Percentiles rank a stretch among this genome's conserved stretches.
These are phyloP conservation scores for Mycena capillaripes DNA, from an alignment of 768 basidiomycete species.

Conservation along the genomic window DNA sequence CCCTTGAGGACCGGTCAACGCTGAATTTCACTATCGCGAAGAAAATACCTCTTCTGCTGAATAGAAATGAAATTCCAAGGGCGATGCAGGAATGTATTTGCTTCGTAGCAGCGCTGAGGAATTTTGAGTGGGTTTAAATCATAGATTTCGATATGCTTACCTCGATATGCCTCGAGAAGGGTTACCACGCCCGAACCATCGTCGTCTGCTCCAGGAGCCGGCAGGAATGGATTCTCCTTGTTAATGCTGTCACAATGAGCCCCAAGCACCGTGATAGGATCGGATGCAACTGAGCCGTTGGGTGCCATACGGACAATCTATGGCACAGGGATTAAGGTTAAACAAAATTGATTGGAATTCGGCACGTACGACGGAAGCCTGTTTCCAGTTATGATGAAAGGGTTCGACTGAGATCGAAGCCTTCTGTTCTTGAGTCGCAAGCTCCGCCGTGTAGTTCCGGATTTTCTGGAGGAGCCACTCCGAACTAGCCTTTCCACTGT, in stretches of 20 bases:
- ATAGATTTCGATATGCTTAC: constrained; percentile 36
- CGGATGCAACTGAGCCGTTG: constrained; percentile 18
- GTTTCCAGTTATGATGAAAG: constrained; percentile 30
- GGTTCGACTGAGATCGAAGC: constrained; percentile 25
- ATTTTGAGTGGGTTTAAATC: not conserved
- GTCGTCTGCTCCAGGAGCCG: constrained; percentile 48
- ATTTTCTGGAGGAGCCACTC: constrained; percentile 39
- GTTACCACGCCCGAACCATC: constrained; percentile 61
- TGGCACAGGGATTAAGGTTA: not conserved
- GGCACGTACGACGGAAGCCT: constrained; percentile 33
- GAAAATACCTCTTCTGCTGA: constrained; percentile 49
- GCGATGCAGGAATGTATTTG: constrained; percentile 20
- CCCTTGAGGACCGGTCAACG: constrained; percentile 15
- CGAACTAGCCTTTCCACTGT: constrained; percentile 39
- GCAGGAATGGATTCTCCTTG: constrained; percentile 37
- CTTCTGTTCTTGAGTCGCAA: constrained; percentile 24
- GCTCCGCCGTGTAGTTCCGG: constrained; percentile 23
- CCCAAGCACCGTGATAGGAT: constrained; percentile 40
- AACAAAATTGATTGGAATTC: not conserved
- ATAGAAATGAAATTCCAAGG: constrained; percentile 52
- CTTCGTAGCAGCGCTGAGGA: not conserved
- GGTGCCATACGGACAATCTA: constrained; percentile 46
- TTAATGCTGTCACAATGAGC: constrained; percentile 47
- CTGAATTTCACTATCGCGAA: not conserved
- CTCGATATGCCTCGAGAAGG: constrained; percentile 65